These are phyloP conservation scores for Nicotiana rustica DNA, from an alignment of 305 asterid species.

Conservation along the genomic window DNA sequence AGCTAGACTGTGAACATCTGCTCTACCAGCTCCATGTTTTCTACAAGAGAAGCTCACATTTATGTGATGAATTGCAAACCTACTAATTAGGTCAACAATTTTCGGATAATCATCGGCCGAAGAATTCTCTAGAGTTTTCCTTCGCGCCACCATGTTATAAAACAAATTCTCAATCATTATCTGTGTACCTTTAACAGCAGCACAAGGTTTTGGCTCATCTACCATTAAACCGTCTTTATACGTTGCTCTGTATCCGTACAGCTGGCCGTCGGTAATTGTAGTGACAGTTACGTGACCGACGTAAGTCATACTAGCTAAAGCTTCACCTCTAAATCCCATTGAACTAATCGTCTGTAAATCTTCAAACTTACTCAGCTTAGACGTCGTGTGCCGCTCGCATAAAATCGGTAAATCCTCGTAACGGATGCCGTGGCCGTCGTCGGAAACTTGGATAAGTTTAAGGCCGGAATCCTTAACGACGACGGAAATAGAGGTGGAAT, in stretches of 20 bases:
- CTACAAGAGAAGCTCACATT: slow-evolving; percentile 87
- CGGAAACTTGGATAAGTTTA: slow-evolving; percentile 95
- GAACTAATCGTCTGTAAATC: slow-evolving; percentile 80
- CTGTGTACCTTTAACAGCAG: slow-evolving; percentile 98
- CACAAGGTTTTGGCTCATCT: slow-evolving; percentile 90
- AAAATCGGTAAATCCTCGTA: slow-evolving; percentile 84
- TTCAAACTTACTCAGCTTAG: slow-evolving; percentile 83
- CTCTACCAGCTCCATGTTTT: slow-evolving; percentile 96
- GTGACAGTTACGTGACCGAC: slow-evolving; percentile 98
- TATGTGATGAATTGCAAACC: slow-evolving; percentile 91
- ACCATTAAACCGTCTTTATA: slow-evolving; percentile 90
- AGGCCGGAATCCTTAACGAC: slow-evolving; percentile 92
- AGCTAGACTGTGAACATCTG: slow-evolving; percentile 85
- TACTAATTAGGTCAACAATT: slow-evolving; percentile 84
- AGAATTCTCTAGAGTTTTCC: slow-evolving; percentile 92
- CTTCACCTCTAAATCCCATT: slow-evolving; percentile 99
- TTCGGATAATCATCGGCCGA: slow-evolving; percentile 95
- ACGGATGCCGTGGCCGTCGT: slow-evolving; percentile 95
- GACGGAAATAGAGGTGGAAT: slow-evolving; percentile 72
- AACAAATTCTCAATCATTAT: slow-evolving; percentile 93
- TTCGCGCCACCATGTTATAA: slow-evolving; percentile 94
- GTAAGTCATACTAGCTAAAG: slow-evolving; percentile 96
- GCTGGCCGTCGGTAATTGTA: slow-evolving; percentile 85
- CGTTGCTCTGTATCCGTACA: slow-evolving; percentile 97
- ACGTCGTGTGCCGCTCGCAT: slow-evolving; percentile 96